A percentile compares a stretch with the other conserved stretches of the same genome.
Evolutionary conservation across 768 basidiomycete genomes (phyloP).

Genomic region (Tulasnella sp.): DNA sequence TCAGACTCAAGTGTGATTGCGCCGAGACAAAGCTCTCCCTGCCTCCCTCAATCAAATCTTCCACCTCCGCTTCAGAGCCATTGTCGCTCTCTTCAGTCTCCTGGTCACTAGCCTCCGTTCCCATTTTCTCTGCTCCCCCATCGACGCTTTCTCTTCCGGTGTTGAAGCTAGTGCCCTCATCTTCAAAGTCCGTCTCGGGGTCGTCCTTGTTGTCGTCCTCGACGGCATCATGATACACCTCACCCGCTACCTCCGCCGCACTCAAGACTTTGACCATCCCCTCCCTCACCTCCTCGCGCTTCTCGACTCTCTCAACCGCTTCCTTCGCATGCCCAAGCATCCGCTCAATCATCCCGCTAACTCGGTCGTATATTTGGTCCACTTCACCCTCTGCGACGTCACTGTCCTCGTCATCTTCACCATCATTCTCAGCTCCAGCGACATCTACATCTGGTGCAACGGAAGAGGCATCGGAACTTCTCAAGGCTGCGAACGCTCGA

Average conservation of each 20-base stretch:
- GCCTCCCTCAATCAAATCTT: too few species aligned
- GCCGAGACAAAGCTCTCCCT: too few species aligned
- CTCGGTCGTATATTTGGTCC: constrained; percentile 21
- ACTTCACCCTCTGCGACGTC: constrained; percentile 19
- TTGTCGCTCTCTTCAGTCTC: too few species aligned
- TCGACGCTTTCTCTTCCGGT: too few species aligned
- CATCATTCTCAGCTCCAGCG: constrained; percentile 18
- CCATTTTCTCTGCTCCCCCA: too few species aligned
- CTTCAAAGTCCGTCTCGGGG: too few species aligned
- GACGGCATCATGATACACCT: not conserved
- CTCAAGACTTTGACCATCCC: constrained; percentile 46
- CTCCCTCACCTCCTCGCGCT: constrained; percentile 33
- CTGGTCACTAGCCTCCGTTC: too few species aligned
- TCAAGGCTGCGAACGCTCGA: constrained; percentile 24
- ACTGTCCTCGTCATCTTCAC: constrained; percentile 18
- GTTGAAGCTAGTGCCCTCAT: too few species aligned
- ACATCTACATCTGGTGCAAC: not conserved
- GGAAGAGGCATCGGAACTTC: constrained; percentile 30
- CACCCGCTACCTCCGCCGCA: constrained; percentile 53
- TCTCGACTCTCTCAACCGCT: constrained; percentile 25
- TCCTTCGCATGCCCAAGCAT: constrained; percentile 16
- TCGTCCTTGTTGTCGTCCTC: not conserved
- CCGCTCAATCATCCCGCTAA: constrained; percentile 19
- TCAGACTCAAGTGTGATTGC: too few species aligned
- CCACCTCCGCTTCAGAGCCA: too few species aligned